A percentile compares a stretch with the other conserved stretches of the same genome.
Conservation (phyloP, 176 grass and related monocot genomes). For the Triticum timopheevii region DNA sequence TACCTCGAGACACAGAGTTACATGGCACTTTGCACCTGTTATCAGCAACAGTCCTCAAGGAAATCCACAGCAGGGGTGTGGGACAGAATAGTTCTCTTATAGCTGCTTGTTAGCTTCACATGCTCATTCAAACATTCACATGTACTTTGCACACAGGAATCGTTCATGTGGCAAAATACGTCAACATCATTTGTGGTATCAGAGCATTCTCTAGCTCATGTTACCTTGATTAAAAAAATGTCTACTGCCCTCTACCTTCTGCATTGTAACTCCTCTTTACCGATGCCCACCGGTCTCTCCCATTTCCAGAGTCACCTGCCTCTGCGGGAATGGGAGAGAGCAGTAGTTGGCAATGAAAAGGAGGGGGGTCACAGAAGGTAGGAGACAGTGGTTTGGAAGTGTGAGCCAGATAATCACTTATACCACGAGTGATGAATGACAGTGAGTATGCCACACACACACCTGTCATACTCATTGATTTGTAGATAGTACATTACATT, state of each 20-base stretch:
- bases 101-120: not conserved
- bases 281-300: not conserved
- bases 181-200: not conserved
- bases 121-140: not conserved
- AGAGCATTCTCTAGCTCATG: not conserved
- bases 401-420: not conserved
- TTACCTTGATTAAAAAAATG: not conserved
- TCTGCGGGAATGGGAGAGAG: not conserved
- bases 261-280: not conserved
- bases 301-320: not conserved
- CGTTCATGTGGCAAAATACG: not conserved
- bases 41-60: not conserved
- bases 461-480: not conserved
- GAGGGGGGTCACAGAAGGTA: not conserved
- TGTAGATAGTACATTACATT: not conserved
- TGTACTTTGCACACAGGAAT: not conserved
- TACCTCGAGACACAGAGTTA: not conserved
- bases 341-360: not conserved
- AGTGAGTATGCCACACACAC: not conserved
- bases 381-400: not conserved
- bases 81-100: not conserved
- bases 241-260: not conserved
- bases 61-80: not conserved
- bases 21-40: not conserved
- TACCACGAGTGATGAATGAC: not conserved